A percentile compares a stretch with the other conserved stretches of the same genome.
Evolutionary conservation across 2,329 filamentous ascomycete species (phyloP).

Genomic region (Macrophomina phaseolina): DNA sequence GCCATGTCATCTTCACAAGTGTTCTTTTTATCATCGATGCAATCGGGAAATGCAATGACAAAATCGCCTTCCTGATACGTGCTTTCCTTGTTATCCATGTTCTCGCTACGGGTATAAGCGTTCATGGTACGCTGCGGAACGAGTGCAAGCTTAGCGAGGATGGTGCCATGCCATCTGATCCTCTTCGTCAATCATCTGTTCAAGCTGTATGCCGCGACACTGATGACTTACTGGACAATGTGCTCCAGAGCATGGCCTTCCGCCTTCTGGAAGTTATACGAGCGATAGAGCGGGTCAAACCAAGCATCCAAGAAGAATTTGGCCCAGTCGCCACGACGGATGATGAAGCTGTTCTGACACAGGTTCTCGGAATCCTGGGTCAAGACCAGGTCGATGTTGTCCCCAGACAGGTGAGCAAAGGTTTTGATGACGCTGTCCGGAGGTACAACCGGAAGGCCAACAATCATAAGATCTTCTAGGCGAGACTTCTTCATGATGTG

Average conservation of each 20-base stretch:
- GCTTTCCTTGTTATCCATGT: constrained; percentile 50
- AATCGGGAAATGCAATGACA: constrained; percentile 78
- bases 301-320: constrained; percentile 92
- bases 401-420: constrained; percentile 77
- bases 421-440: constrained; percentile 98
- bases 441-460: constrained; percentile 84
- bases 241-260: constrained; percentile 85
- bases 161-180: constrained; percentile 90
- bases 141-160: constrained; percentile 86
- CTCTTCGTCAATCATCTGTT: constrained; percentile 36
- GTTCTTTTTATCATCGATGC: constrained; percentile 60
- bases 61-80: constrained; percentile 85
- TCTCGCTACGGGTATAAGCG: constrained; percentile 63
- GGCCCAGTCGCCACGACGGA: constrained; percentile 87
- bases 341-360: constrained; percentile 75
- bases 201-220: neutral
- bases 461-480: constrained; percentile 81
- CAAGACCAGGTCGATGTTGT: constrained; percentile 80
- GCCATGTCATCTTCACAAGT: constrained; percentile 76
- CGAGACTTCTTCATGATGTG: constrained; percentile 71
- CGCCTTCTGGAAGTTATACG: constrained; percentile 95
- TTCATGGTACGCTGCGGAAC: constrained; percentile 87
- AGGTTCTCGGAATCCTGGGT: constrained; percentile 85
- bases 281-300: constrained; percentile 93
- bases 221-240: constrained; percentile 53